Base-by-base conservation (phyloP, 2,329 filamentous ascomycete species). In the Xylariaceae sp. region DNA sequence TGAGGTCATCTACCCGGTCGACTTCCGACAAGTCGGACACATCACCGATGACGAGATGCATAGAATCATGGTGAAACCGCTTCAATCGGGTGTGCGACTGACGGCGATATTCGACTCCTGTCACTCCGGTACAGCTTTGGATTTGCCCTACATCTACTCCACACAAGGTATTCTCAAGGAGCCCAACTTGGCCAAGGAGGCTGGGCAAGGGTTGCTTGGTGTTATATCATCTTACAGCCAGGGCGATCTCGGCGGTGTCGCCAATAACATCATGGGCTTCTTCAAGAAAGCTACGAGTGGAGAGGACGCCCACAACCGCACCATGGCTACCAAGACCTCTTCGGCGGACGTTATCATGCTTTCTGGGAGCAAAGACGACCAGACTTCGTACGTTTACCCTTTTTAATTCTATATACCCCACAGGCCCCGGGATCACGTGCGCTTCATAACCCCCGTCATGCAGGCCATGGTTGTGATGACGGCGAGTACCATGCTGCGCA, bases 341-440 rank as follows among this genome's bases (percentile, higher is more conserved):
- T 86, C 91, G 1, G 94, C 94, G 38, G 94, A 99, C 70, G 94
- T 99, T 31, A 83, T 99, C 66, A 95, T 96, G 89, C 96, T 91
- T 87, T 95, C 89, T 53, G 94, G 94, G 49, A 95, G 89, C 74
- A 96, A 96, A 71, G 94, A 99, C 66, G 83, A 86, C 54, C 94
- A 97, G 72, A 99, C 94, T 59, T 91, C 87, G 85, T 86, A 72
- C 69, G 81, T 81, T 64, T 60, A 64, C 55, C 60, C 64, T 62
- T 65, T 66, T 60, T 48, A n/a, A 60, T 59, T 44, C 48, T 19
- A 45, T 58, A 40, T 46, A 44, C 18, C 4, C 22, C 7, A 4
- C 4, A 7, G 7, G 22, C 22, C 22, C 7, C 22, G 22, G 22
- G 22, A 7, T 27, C 22, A 27, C 22, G 22, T 36, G 14, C 18